Evolutionary conservation across 1,284 basidiomycete genomes (phyloP), one percentile per base, ranked within the genome.

Genomic region (Cutaneotrichosporon sp.): DNA sequence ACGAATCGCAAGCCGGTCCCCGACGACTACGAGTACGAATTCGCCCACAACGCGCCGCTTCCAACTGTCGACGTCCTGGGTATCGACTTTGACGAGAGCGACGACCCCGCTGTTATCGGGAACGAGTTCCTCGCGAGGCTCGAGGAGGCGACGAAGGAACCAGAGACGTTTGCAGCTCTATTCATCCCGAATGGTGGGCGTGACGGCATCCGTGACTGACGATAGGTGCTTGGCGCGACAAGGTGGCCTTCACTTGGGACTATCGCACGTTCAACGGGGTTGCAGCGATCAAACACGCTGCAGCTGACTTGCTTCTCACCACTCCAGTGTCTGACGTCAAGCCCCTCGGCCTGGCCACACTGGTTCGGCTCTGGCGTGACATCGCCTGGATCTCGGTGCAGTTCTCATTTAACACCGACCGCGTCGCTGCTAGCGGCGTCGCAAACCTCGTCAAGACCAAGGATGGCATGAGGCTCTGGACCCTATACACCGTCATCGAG

Each of bases 181-280:
- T 75, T 75, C 62, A 50, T 71, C n/a, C 70, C 73, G 5, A 18
- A 26, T 51, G 61, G 61, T 36, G 69, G 68, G 3, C 13, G 5
- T 11, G 5, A 16, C 38, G 38, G 5, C 16, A 40, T 14, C 13
- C 2, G 38, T 14, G 14, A 16, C 38, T 40, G 38, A 40, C 13
- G 38, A 40, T 5, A 40, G 38, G 38, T 5, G 38, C 38, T 16
- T 73, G 72, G 72, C 60, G 72, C 31, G 72, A 73, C 68, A 61
- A 61, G 31, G 49, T 62, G 10, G 64, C 61, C 1, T 68, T 68
- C 65, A 87, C 87, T 11, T 88, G 86, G 86, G 84, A 86, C 68
- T 85, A 88, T 70, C 85, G 87, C 59, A 88, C 87, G 0, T 86
- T 88, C 76, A 81, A 83, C 61, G 83, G 84, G 30, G 61, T 66